These are phyloP conservation scores for Elsinoe arachidis DNA, from an alignment of 2,329 filamentous ascomycete genomes.

Conservation along the genomic window DNA sequence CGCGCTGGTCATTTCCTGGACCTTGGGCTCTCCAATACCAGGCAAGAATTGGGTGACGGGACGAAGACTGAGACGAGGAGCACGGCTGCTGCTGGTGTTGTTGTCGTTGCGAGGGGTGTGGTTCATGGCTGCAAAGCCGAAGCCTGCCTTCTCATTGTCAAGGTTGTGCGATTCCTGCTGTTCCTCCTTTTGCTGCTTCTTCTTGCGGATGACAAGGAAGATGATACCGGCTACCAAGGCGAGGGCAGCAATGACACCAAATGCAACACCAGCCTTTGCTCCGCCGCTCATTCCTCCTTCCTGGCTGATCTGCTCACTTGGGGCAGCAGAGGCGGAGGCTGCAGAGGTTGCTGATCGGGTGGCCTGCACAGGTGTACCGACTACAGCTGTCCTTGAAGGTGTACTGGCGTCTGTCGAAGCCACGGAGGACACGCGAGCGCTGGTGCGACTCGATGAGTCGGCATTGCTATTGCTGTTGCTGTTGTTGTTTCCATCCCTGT, in stretches of 20 bases:
- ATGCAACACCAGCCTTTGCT: constrained; percentile 70
- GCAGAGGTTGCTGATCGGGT: constrained; percentile 12
- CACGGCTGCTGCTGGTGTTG: constrained; percentile 43
- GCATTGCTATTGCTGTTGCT: background rate
- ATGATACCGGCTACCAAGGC: constrained; percentile 57
- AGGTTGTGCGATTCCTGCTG: constrained; percentile 23
- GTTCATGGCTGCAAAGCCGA: constrained; percentile 13
- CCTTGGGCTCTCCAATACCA: constrained; percentile 43
- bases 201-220: constrained; percentile 64
- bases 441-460: background rate
- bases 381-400: background rate
- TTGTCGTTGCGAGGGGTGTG: constrained; percentile 24
- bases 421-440: background rate
- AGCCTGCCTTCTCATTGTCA: constrained; percentile 33
- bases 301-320: background rate
- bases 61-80: constrained; percentile 76
- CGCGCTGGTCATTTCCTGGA: constrained; percentile 29
- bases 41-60: constrained; percentile 79
- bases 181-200: constrained; percentile 52
- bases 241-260: constrained; percentile 67
- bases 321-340: constrained; percentile 11
- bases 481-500: background rate
- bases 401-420: background rate
- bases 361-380: constrained; percentile 4
- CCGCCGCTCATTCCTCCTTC: constrained; percentile 35